phyloP scores from a whole-genome alignment of 306 rosid species.

The Gleditsia sinensis region DNA sequence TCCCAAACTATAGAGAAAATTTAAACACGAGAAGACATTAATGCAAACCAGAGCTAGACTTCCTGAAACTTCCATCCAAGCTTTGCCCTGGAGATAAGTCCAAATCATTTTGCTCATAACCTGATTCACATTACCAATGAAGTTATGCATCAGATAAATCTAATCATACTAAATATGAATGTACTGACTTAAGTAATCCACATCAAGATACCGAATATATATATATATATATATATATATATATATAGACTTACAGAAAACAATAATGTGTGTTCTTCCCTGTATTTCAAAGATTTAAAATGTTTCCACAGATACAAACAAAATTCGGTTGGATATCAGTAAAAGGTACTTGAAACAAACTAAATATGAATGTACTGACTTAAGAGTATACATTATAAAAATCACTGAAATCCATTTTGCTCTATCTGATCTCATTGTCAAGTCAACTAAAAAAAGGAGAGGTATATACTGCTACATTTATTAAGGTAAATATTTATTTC shows the following conservation, averaged over 20 bases:
- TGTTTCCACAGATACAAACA: too few relatives aligned
- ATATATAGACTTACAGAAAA: not conserved
- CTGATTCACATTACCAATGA: conserved; percentile 43
- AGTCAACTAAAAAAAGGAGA: not conserved
- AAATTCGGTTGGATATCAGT: too few relatives aligned
- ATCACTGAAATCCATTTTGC: not conserved
- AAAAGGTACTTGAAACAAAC: not conserved
- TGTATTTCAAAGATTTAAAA: not conserved
- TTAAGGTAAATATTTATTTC: not conserved
- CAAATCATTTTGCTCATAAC: conserved; percentile 68
- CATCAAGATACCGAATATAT: not conserved
- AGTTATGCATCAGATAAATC: conserved; percentile 33
- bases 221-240: not conserved
- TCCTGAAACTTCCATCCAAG: conserved; percentile 81
- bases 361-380: too few relatives aligned
- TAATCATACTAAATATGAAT: too few relatives aligned
- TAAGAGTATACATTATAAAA: not conserved
- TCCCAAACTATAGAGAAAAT: not conserved
- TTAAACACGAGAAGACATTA: conserved; percentile 20
- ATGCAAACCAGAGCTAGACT: conserved; percentile 69
- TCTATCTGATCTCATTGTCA: not conserved
- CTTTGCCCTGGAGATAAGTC: conserved; percentile 75
- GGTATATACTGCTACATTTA: not conserved
- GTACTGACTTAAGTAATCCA: not conserved
- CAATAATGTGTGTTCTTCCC: not conserved